Evolutionary conservation across 495 filamentous ascomycete genomes (phyloP).

Genomic region (Geopyxis carbonaria): DNA sequence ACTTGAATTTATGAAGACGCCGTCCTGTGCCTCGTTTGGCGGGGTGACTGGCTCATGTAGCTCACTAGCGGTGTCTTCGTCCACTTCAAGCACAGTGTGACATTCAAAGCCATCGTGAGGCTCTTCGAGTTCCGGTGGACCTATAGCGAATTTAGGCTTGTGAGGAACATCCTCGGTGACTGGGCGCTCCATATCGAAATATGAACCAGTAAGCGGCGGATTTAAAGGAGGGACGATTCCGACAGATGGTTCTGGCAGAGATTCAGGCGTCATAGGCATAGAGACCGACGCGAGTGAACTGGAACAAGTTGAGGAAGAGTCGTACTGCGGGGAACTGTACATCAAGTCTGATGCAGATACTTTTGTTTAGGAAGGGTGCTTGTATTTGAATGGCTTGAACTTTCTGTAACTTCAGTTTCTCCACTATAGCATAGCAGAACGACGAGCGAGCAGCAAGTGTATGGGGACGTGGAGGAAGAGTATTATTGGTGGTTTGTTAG

Average conservation of each 20-base stretch:
- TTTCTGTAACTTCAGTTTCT: too few species aligned
- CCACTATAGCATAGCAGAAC: neutral
- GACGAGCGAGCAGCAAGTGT: slow-evolving; percentile 3
- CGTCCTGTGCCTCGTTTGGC: slow-evolving; percentile 20
- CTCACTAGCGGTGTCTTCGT: slow-evolving; percentile 24
- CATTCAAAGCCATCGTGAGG: slow-evolving; percentile 14
- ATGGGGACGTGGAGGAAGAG: slow-evolving; percentile 17
- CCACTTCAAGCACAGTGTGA: slow-evolving; percentile 23
- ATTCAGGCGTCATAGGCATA: slow-evolving; percentile 24
- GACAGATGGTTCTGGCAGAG: slow-evolving; percentile 19
- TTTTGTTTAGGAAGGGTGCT: neutral
- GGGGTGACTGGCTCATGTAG: slow-evolving; percentile 23
- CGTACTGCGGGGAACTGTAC: slow-evolving; percentile 24
- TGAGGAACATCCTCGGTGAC: neutral
- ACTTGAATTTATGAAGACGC: slow-evolving; percentile 19
- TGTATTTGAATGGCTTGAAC: too few species aligned
- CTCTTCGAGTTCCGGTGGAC: slow-evolving; percentile 18
- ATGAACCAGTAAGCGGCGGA: slow-evolving; percentile 9
- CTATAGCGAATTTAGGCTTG: slow-evolving; percentile 19
- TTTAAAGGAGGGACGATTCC: slow-evolving; percentile 20
- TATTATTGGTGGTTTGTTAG: slow-evolving; percentile 11
- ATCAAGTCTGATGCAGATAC: slow-evolving; percentile 9
- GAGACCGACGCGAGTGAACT: slow-evolving; percentile 24
- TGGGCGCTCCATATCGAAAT: slow-evolving; percentile 2
- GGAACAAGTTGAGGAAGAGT: slow-evolving; percentile 24